Evolutionary conservation across 2,329 filamentous ascomycete species (phyloP), one percentile per base, ranked within the genome.

Genomic region (Venturia aucupariae): DNA sequence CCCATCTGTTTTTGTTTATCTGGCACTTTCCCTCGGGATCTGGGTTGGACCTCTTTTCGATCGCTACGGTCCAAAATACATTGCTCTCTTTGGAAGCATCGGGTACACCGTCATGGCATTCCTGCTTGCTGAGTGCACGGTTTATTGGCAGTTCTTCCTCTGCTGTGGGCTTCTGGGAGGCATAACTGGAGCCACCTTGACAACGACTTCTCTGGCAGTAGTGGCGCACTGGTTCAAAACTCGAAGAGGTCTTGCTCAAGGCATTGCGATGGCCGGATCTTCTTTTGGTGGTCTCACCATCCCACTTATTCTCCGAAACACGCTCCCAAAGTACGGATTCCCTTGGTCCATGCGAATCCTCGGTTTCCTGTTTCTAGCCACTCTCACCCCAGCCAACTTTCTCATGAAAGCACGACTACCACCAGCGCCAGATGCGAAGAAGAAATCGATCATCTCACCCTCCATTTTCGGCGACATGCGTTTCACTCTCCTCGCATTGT

Each of bases 141-240:
- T 71, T 35, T 79, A 75, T 66, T 80, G 75, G 70, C 78, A 79
- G 39, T 74, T 79, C 67, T 68, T 79, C 11, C 69, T 79, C 0
- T 73, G 72, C 35, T 75, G 74, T 64, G 74, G 73, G 4, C 66
- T 80, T 2, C 67, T 79, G 0, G 75, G 73, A 10, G 78, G 77
- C 0, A 66, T 76, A 1, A 71, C 75, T 0, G 74, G 72, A 0
- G 76, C 76, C 1, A 70, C 78, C 64, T 67, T 78, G 51, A 72
- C 74, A 22, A 77, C 75, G 1, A 75, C 72, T 1, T 70, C 71
- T 17, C 67, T 76, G 3, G 72, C 73, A 0, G 72, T 67, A 22
- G 70, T 78, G 35, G 72, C 74, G 32, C 73, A 78, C 66, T 76
- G 74, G 74, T 75, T 78, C 69, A 75, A 73, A 61, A 66, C 70